These are phyloP conservation scores for Perilla frutescens DNA, from an alignment of 257 asterid species.

Conservation along the genomic window DNA sequence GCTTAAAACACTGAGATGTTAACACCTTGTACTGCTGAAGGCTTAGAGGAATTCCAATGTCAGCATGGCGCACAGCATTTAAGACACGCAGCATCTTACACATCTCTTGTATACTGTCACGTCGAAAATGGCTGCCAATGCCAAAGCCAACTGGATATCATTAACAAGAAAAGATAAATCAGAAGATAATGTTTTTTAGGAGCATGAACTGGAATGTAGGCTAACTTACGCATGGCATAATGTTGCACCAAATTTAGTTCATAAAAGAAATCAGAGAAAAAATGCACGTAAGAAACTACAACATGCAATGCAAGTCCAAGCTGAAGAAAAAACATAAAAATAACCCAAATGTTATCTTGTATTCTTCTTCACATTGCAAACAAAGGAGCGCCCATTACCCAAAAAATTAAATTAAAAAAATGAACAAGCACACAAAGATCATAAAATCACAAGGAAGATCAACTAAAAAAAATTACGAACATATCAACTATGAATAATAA, in stretches of 20 bases:
- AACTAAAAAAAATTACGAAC: neutral
- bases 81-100: slow-evolving; percentile 81
- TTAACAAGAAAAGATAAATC: slow-evolving; percentile 66
- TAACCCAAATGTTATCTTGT: neutral
- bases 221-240: slow-evolving; percentile 27
- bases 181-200: slow-evolving; percentile 48
- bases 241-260: slow-evolving; percentile 27
- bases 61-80: slow-evolving; percentile 82
- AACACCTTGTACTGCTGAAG: slow-evolving; percentile 92
- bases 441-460: slow-evolving; percentile 7
- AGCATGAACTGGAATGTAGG: slow-evolving; percentile 32
- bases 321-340: neutral
- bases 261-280: slow-evolving; percentile 16
- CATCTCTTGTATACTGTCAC: slow-evolving; percentile 86
- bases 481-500: slow-evolving; percentile 6
- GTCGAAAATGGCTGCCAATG: slow-evolving; percentile 97
- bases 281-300: slow-evolving; percentile 25
- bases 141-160: slow-evolving; percentile 92
- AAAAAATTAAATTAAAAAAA: neutral
- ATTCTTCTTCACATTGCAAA: neutral
- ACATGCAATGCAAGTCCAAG: slow-evolving; percentile 19
- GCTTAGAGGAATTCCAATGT: slow-evolving; percentile 90
- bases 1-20: slow-evolving; percentile 25
- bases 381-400: slow-evolving; percentile 2
- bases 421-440: slow-evolving; percentile 4